Base-by-base conservation (phyloP, 148 eudicot genomes). In the Rhododendron molle region DNA sequence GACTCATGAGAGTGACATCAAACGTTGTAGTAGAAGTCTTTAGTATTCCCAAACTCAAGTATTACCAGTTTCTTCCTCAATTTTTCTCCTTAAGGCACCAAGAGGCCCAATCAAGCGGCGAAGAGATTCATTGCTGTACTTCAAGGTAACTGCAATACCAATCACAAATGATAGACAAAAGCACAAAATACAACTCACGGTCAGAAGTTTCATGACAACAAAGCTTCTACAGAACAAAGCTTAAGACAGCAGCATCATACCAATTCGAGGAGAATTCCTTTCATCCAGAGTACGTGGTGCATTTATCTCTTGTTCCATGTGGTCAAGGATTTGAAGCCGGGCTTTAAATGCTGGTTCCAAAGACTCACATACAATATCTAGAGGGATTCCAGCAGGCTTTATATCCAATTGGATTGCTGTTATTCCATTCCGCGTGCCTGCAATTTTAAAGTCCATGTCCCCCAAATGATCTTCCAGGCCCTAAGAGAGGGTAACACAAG, bases 381-480 rank as follows among this genome's bases (percentile, higher is more conserved):
- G 86, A 76, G 98, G 99, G 81, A 97, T 95, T 86, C 99, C 99
- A 80, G 98, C 98, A 83, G 98, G 99, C 83, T 97, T 97, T 89
- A 97, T 97, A 89, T 97, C 99, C 88, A 97, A 87, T 90, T 97
- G 99, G 85, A 95, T 97, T 44, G 99, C 94, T 60, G 99, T 97
- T 80, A 97, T 83, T 86, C 99, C 98, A 87, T 97, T 92, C 49
- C 98, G 93, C 74, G 99, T 97, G 52, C 99, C 98, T 54, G 99
- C 94, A 90, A 97, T 93, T 90, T 97, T 97, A 78, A 95, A 97
- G 92, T 97, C 99, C 98, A 95, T 97, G 87, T 97, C 99, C 81
- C 99, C 99, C 21, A 95, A 89, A 91, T 97, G 99, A 92, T 97
- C 98, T 92, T 97, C 99, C 85, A 97, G 89, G 73, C 99, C 99